Base-by-base conservation (phyloP, 1,139 yeast species). In the Taphrina sp. region DNA sequence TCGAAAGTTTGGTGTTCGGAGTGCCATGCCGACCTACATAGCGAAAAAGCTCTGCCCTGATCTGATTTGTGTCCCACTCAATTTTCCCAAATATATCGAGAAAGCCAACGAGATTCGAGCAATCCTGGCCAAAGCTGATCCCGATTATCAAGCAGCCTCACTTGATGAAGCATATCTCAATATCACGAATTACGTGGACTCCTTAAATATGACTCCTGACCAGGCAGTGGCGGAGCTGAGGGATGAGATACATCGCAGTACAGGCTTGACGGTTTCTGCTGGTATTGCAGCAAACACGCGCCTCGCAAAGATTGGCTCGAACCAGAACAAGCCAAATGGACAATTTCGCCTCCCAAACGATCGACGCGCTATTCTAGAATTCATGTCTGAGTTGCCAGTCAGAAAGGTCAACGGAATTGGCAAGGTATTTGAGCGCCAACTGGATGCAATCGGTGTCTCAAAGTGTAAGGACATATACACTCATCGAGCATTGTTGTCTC, bases 131-230 rank as follows among this genome's bases (percentile, higher is more conserved):
- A 56, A 59, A 34, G 64, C 62, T 37, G 66, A 64, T 45, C 61
- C 63, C 7, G 47, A 58, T 33, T 76, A 84, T 1, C 73, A 80
- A 46, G 94, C 95, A 0, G 85, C 85, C 1, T 84, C 86, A 67
- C 77, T 86, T 12, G 95, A 86, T 69, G 95, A 86, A 63, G 92
- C 83, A 0, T 70, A 85, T 33, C 68, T 85, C 29, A 87, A 85
- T 61, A 74, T 80, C 1, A 70, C 81, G 10, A 46, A 52, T 10
- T 52, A 54, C 23, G 38, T 54, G 4, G 35, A 55, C 5, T 16
- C n/a, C 3, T 20, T 35, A 3, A 29, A 26, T 20, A 17, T 16
- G 14, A 19, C 17, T 14, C 51, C 72, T 0, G 60, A 63, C 0
- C 62, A 63, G 2, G 66, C 78, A 1, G 69, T 74, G 37, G 54